phyloP scores from a whole-genome alignment of 345 rosid genomes.

The Pistacia integerrima region DNA sequence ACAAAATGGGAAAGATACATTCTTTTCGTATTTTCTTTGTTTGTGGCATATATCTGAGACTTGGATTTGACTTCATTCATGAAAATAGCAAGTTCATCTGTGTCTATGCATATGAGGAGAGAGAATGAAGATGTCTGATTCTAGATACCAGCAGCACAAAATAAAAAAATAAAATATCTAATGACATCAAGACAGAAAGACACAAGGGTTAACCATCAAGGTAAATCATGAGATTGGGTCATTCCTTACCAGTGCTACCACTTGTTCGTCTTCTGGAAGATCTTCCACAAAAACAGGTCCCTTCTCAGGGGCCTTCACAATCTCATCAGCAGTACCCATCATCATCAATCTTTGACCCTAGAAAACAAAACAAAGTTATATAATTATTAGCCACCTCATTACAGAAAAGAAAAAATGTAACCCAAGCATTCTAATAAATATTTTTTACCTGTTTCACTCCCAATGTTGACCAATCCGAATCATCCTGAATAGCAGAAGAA shows the following conservation, averaged over 20 bases:
- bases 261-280: constrained; percentile 96
- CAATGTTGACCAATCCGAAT: constrained; percentile 82
- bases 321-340: constrained; percentile 99
- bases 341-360: constrained; percentile 98
- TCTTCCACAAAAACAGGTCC: constrained; percentile 93
- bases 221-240: neutral
- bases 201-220: neutral
- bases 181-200: neutral
- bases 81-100: neutral
- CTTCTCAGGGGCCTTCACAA: constrained; percentile 94
- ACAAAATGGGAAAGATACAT: too few species aligned
- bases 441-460: constrained; percentile 74
- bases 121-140: neutral
- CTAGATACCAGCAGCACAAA: neutral
- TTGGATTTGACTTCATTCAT: neutral
- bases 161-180: neutral
- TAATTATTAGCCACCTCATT: neutral
- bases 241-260: constrained; percentile 54
- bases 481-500: constrained; percentile 60
- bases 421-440: neutral
- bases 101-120: neutral
- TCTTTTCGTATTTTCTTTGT: neutral
- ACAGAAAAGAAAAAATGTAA: neutral
- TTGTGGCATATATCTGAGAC: neutral
- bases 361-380: constrained; percentile 3